A percentile compares a stretch with the other conserved stretches of the same genome.
phyloP scores from a whole-genome alignment of 495 filamentous ascomycete genomes.

The Penicillium pulvis region DNA sequence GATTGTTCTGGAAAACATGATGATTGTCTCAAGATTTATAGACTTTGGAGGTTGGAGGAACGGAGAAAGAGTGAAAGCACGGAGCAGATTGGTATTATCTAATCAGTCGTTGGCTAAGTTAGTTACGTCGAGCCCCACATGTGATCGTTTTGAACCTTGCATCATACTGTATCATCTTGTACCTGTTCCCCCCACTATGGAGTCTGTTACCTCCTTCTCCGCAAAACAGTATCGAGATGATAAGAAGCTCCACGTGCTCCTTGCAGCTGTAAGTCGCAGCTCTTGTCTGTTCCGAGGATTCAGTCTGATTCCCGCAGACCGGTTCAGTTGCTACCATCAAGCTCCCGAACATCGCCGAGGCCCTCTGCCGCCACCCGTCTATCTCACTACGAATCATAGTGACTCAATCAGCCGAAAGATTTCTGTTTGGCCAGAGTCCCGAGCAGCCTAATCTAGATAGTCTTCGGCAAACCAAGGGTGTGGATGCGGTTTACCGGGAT shows the following conservation, averaged over 20 bases:
- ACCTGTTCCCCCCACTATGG: not conserved
- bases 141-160: not conserved
- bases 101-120: not conserved
- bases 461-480: conserved; percentile 53
- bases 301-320: conserved; percentile 26
- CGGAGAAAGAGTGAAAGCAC: not conserved
- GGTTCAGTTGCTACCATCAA: conserved; percentile 91
- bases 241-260: conserved; percentile 72
- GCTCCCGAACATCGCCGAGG: conserved; percentile 67
- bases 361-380: conserved; percentile 53
- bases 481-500: conserved; percentile 75
- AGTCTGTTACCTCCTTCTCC: conserved; percentile 20
- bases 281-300: not conserved
- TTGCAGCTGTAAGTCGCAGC: conserved; percentile 55
- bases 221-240: conserved; percentile 49
- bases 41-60: not conserved
- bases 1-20: conserved; percentile 43
- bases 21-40: conserved; percentile 1
- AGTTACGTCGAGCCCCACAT: conserved; percentile 1
- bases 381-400: conserved; percentile 80
- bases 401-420: conserved; percentile 68
- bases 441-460: conserved; percentile 67
- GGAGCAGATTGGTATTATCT: conserved; percentile 9
- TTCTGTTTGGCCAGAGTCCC: conserved; percentile 65
- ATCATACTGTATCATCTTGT: not conserved